Base-by-base conservation (phyloP, 192 early-diverging fungal species). In the Haplosporangium gracile region DNA sequence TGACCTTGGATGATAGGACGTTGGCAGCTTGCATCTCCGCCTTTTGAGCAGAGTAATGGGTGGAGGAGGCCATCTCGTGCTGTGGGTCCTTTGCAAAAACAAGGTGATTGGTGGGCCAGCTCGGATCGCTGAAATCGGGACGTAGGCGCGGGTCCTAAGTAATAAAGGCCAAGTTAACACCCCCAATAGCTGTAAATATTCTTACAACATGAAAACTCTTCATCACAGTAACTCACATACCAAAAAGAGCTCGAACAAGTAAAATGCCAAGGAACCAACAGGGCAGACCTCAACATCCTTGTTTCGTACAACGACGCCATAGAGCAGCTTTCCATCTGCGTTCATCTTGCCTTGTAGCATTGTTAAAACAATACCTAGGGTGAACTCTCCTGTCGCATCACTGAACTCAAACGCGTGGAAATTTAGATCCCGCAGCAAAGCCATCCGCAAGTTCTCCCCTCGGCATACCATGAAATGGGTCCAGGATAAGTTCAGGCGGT, bases 21-120 rank as follows among this genome's bases (percentile, higher is more conserved):
- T 78, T 78, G 63, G 76, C 68, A 34, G 76, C 68, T 34, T 47
- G 3, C 76, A 70, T 70, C 68, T 78, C 76, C 36, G 36, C 1
- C 68, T 78, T 78, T 39, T 78, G 76, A 51, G 76, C 76, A 78
- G 24, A 2, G 68, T 78, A 78, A 24, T 78, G 76, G 20, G 68
- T 78, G 68, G 76, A 51, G 32, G 76, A 70, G n/a, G 63, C 53
- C 76, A 78, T 78, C 68, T n/a, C 29, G 9, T 68, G 5, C 45
- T 0, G 36, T 6, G 26, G 76, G 29, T 32, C 22, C 16, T 4
- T 10, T 13, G 76, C 65, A 40, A 78, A 78, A 4, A 78, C 76
- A 10, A 78, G 76, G 22, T 78, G 26, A 26, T 22, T 15, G 36
- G 45, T 2, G 49, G 0, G 1, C 76, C 76, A 78, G 32, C 39